Evolutionary conservation across 2,329 filamentous ascomycete genomes (phyloP).

Genomic region (Trichoderma sp.): DNA sequence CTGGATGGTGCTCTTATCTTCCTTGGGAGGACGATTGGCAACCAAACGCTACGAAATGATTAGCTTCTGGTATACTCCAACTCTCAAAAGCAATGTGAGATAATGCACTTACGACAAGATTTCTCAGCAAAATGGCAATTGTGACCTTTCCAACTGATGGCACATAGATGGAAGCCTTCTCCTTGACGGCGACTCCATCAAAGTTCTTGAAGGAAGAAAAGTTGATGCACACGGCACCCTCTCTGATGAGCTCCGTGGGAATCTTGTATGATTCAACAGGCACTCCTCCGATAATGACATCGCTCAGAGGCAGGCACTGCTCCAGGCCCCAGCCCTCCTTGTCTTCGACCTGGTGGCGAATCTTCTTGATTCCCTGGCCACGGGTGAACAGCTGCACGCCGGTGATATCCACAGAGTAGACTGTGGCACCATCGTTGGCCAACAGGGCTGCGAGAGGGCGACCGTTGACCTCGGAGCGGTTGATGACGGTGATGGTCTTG

Average conservation of each 20-base stretch:
- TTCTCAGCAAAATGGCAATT: constrained; percentile 86
- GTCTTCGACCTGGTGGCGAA: constrained; percentile 82
- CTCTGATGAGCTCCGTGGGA: constrained; percentile 75
- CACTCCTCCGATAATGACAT: constrained; percentile 93
- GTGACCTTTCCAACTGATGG: constrained; percentile 98
- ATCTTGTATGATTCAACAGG: constrained; percentile 89
- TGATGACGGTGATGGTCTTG: constrained; percentile 93
- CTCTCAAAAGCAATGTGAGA: neutral
- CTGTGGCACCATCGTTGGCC: constrained; percentile 92
- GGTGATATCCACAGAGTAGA: constrained; percentile 92
- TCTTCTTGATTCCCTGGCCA: constrained; percentile 81
- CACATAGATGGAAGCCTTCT: constrained; percentile 95
- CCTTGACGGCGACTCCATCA: constrained; percentile 78
- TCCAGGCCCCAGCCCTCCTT: constrained; percentile 78
- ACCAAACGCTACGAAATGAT: constrained; percentile 49
- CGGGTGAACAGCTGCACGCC: constrained; percentile 91
- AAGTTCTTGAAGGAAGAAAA: constrained; percentile 97
- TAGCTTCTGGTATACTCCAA: constrained; percentile 27
- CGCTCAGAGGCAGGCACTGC: constrained; percentile 81
- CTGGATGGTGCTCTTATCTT: constrained; percentile 40
- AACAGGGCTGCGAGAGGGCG: constrained; percentile 88
- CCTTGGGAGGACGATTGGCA: constrained; percentile 50
- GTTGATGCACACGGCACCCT: constrained; percentile 97
- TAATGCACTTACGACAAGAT: constrained; percentile 69
- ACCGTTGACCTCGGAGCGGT: constrained; percentile 93